Base-by-base conservation (phyloP, 192 early-diverging fungal genomes). In the Coemansia sp. region DNA sequence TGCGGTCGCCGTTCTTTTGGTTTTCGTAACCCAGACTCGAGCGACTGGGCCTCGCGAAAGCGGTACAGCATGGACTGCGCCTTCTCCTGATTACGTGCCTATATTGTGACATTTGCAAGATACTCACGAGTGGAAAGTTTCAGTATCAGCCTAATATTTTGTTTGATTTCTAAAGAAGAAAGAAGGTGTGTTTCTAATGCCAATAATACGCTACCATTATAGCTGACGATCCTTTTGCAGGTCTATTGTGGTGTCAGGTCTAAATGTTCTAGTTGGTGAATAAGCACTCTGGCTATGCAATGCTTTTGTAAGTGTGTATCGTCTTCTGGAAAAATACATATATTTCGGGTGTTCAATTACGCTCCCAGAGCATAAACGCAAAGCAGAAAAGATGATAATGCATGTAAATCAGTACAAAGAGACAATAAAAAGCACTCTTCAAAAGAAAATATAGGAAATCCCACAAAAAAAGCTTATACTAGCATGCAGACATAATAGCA, bases 11-110 rank as follows among this genome's bases (percentile, higher is more conserved):
- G 85, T 49, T 92, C 89, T 26, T 85, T 83, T 58, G 74, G 81
- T 67, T 83, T 87, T 61, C 71, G 71, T 65, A 91, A 76, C 5
- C 94, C 94, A 13, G 92, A 74, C 64, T 96, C 92, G 15, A 91
- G 86, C 62, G 86, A 88, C 78, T 97, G 93, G 18, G 96, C 95
- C 75, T 94, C 94, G 68, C 96, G 92, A 84, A 98, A 98, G 50
- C 95, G 94, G 76, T 95, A 96, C 18, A 98, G 89, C 95, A 97
- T 97, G 40, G 96, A 94, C 89, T 98, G 95, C 21, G 96, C 96
- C 79, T 98, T 98, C 73, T 98, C 96, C 81, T 98, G 91, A 79
- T 98, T 98, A 74, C 95, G 91, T 39, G 96, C 96, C 96, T 71
- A 71, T 43, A 70, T 21, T 38, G 9, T 10, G 19, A 9, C 4